Conservation (phyloP, 345 rosid species). For the Trapa incisa region DNA sequence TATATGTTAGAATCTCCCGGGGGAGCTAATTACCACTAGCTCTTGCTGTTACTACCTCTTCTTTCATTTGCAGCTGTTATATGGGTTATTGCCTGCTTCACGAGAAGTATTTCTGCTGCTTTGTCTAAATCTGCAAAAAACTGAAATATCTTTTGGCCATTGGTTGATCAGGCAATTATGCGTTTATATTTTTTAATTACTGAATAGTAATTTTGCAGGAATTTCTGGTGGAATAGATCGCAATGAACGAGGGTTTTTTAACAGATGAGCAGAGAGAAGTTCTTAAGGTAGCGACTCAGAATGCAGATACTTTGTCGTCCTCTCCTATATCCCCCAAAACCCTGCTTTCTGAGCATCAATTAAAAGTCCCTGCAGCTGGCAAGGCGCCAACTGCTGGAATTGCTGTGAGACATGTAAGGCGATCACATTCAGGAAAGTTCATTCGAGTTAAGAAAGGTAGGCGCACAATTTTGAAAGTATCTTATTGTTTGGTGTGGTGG, state of each 20-base stretch:
- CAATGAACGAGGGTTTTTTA: conserved; percentile 64
- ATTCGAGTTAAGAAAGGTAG: conserved; percentile 80
- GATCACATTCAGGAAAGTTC: conserved; percentile 80
- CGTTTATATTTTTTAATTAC: neutral
- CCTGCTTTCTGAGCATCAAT: conserved; percentile 49
- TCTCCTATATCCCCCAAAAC: conserved; percentile 69
- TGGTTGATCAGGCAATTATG: neutral
- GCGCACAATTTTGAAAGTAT: conserved; percentile 4
- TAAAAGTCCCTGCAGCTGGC: conserved; percentile 53
- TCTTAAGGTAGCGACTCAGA: conserved; percentile 60
- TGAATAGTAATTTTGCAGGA: conserved; percentile 11
- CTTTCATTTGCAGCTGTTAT: neutral
- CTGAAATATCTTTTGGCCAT: neutral
- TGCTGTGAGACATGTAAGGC: conserved; percentile 62
- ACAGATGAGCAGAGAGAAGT: conserved; percentile 75
- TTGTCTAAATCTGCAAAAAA: neutral
- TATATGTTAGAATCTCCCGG: no score
- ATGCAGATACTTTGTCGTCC: conserved; percentile 43
- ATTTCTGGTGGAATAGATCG: conserved; percentile 33
- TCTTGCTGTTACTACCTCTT: no score
- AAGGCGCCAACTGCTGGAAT: conserved; percentile 50
- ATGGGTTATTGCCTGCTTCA: neutral
- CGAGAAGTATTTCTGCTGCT: neutral
- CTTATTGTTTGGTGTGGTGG: neutral
- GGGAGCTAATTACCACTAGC: no score